These are phyloP conservation scores for Neonectria hederae DNA, from an alignment of 2,329 filamentous ascomycete genomes.

Conservation along the genomic window DNA sequence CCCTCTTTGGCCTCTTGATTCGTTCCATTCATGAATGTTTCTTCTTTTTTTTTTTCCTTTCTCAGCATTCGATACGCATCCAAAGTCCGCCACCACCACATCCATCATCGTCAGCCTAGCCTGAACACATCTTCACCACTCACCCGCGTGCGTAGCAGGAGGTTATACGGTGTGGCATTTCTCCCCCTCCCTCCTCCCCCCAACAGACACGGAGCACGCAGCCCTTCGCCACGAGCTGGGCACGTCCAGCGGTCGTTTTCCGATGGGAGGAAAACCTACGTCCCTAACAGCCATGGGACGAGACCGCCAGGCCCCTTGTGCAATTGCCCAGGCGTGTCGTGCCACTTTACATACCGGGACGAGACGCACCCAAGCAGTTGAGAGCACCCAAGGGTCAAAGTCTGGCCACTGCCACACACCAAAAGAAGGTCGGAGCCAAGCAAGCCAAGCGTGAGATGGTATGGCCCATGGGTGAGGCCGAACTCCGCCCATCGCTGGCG, in stretches of 20 bases:
- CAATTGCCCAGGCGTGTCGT: conserved; percentile 16
- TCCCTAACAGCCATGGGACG: not conserved
- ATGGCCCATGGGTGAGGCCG: conserved; percentile 19
- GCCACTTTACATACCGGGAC: conserved; percentile 17
- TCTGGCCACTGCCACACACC: not conserved
- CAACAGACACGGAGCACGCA: conserved; percentile 9
- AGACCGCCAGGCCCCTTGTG: not conserved
- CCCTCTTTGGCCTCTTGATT: not conserved
- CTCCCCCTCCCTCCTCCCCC: not conserved
- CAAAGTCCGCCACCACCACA: conserved; percentile 14
- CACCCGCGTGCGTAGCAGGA: not conserved
- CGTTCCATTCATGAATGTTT: too few species aligned
- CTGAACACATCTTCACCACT: conserved; percentile 13
- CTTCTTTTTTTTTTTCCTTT: not conserved
- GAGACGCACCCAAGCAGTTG: conserved; percentile 4
- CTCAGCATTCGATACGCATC: conserved; percentile 2
- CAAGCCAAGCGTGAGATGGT: not conserved
- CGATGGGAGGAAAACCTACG: conserved; percentile 3
- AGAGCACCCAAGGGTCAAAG: not conserved
- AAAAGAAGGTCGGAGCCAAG: not conserved
- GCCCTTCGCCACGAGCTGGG: conserved; percentile 16
- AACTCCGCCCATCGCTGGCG: conserved; percentile 22
- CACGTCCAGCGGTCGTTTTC: conserved; percentile 11
- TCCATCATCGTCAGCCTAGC: conserved; percentile 4
- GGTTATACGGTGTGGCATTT: too few species aligned